A percentile compares a stretch with the other conserved stretches of the same genome.
phyloP scores from a whole-genome alignment of 345 rosid species.

The Salix purpurea region DNA sequence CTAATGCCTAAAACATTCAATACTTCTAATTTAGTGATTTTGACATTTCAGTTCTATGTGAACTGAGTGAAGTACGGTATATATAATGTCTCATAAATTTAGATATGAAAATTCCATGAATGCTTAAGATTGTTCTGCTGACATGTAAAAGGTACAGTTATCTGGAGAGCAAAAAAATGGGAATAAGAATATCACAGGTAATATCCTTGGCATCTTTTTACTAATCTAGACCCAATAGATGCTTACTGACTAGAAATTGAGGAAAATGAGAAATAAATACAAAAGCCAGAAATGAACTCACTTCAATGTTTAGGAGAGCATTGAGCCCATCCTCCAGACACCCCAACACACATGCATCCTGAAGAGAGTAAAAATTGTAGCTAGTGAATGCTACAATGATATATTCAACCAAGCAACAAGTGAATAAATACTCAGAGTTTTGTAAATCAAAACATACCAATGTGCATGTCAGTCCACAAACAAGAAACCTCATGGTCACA shows the following conservation, averaged over 20 bases:
- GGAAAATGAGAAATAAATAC: not conserved
- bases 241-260: not conserved
- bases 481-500: slow-evolving; percentile 80
- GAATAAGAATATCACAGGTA: not conserved
- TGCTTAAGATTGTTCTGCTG: not conserved
- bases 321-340: slow-evolving; percentile 87
- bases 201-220: not conserved
- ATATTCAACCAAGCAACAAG: slow-evolving; percentile 16
- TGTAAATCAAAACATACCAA: slow-evolving; percentile 47
- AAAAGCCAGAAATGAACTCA: slow-evolving; percentile 38
- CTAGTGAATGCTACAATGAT: slow-evolving; percentile 2
- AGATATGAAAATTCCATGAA: not conserved
- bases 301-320: slow-evolving; percentile 92
- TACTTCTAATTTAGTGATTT: not conserved
- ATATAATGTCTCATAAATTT: not conserved
- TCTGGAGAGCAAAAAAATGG: not conserved
- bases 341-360: slow-evolving; percentile 69
- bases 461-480: slow-evolving; percentile 65
- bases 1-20: not conserved
- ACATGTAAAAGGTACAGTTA: not conserved
- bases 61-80: not conserved
- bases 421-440: slow-evolving; percentile 8
- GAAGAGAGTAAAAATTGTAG: slow-evolving; percentile 25
- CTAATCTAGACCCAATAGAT: not conserved
- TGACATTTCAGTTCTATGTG: not conserved